Evolutionary conservation across 2,329 filamentous ascomycete genomes (phyloP).

Genomic region (Sphaerostilbella broomeana): DNA sequence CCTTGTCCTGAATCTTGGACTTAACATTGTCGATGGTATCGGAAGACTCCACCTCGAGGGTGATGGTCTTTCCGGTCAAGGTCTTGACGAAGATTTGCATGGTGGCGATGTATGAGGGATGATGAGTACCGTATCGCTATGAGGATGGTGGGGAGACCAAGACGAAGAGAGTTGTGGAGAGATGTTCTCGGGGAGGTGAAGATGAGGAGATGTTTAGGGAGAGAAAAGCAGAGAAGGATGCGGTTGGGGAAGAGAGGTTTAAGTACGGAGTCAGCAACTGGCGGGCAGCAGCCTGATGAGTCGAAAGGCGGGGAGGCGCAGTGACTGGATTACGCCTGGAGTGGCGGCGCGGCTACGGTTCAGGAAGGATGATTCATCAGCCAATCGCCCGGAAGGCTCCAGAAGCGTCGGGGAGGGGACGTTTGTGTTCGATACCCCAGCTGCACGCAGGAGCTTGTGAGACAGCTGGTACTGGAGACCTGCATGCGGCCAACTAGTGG

Average conservation of each 20-base stretch:
- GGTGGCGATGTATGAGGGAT: slow-evolving; percentile 31
- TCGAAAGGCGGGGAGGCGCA: slow-evolving; percentile 25
- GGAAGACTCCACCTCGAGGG: slow-evolving; percentile 69
- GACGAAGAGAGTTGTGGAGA: slow-evolving; percentile 6
- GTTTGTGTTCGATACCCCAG: slow-evolving; percentile 19
- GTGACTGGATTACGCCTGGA: slow-evolving; percentile 21
- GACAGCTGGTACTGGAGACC: slow-evolving; percentile 18
- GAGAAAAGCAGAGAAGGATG: slow-evolving; percentile 18
- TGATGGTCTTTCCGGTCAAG: slow-evolving; percentile 63
- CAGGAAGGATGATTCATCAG: slow-evolving; percentile 29
- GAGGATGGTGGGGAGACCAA: slow-evolving; percentile 15
- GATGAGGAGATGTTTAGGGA: slow-evolving; percentile 15
- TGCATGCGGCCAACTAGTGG: slow-evolving; percentile 7
- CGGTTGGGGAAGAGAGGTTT: slow-evolving; percentile 23
- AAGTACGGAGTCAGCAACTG: slow-evolving; percentile 20
- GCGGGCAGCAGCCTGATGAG: slow-evolving; percentile 16
- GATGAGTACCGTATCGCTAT: slow-evolving; percentile 20
- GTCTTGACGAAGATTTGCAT: slow-evolving; percentile 99
- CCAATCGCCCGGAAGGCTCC: slow-evolving; percentile 33
- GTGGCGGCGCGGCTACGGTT: slow-evolving; percentile 6
- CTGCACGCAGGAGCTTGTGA: slow-evolving; percentile 5
- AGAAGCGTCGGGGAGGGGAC: slow-evolving; percentile 27
- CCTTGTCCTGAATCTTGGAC: slow-evolving; percentile 97
- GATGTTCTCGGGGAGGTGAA: slow-evolving; percentile 8
- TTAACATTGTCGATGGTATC: slow-evolving; percentile 98